A percentile compares a stretch with the other conserved stretches of the same genome.
Conservation (phyloP, 441 rosid species). For the Daphne laureola region DNA sequence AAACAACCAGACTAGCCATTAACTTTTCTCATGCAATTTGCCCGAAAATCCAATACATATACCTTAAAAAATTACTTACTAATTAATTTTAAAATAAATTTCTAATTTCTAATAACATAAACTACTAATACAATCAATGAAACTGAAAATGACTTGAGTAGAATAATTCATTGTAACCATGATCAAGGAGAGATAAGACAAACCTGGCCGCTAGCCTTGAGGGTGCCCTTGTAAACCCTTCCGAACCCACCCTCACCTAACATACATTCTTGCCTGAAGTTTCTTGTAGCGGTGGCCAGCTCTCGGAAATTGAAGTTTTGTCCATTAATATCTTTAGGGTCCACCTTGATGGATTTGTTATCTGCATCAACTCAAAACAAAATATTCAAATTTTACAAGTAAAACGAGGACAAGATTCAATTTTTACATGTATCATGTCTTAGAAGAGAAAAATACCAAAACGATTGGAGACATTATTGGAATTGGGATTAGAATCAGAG, state of each 20-base stretch:
- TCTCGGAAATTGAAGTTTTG: constrained; percentile 66
- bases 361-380: not conserved
- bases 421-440: too few relatives aligned
- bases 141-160: not conserved
- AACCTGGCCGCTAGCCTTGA: constrained; percentile 55
- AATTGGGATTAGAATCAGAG: not conserved
- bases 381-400: not conserved
- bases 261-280: constrained; percentile 70
- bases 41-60: too few relatives aligned
- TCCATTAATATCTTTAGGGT: constrained; percentile 20
- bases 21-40: not conserved
- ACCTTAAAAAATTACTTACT: too few relatives aligned
- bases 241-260: constrained; percentile 89
- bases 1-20: not conserved
- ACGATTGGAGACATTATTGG: too few relatives aligned
- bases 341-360: constrained; percentile 7
- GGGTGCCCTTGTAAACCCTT: constrained; percentile 64
- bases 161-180: not conserved
- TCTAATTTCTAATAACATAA: too few relatives aligned
- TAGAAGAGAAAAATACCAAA: too few relatives aligned
- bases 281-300: constrained; percentile 75
- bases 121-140: not conserved
- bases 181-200: not conserved
- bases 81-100: too few relatives aligned
- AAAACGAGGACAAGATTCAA: not conserved